phyloP scores from a whole-genome alignment of 116 monocot species.

The Dioscorea cayenensis region DNA sequence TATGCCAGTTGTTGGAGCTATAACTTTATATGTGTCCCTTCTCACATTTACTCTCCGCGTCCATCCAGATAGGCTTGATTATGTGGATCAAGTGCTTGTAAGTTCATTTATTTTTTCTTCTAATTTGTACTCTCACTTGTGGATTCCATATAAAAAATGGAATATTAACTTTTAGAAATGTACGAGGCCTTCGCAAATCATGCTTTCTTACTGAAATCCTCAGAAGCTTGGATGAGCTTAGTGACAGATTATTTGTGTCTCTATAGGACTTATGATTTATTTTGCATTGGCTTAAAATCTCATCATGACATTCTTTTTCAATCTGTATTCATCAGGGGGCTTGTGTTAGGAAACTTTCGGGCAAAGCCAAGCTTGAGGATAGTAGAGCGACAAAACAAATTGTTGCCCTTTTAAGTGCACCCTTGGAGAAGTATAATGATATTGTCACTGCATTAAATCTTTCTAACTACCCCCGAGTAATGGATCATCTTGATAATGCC shows the following conservation, averaged over 20 bases:
- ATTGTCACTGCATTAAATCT: conserved; percentile 90
- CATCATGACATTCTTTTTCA: not conserved
- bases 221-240: not conserved
- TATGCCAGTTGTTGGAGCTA: conserved; percentile 87
- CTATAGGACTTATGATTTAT: not conserved
- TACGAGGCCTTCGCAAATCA: not conserved
- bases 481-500: conserved; percentile 88
- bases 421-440: conserved; percentile 94
- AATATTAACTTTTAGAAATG: not conserved
- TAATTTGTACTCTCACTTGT: not conserved
- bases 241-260: not conserved
- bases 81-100: conserved; percentile 98
- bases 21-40: conserved; percentile 88
- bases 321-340: conserved; percentile 47
- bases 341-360: conserved; percentile 90
- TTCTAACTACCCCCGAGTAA: conserved; percentile 86
- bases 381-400: conserved; percentile 89
- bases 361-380: conserved; percentile 84
- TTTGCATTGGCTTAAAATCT: not conserved
- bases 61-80: conserved; percentile 96
- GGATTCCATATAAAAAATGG: not conserved
- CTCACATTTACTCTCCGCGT: conserved; percentile 95
- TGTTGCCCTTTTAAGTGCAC: conserved; percentile 97
- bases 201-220: not conserved
- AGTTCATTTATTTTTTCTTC: conserved; percentile 1